Evolutionary conservation across 768 basidiomycete genomes (phyloP).

Genomic region (Mycena maculata): DNA sequence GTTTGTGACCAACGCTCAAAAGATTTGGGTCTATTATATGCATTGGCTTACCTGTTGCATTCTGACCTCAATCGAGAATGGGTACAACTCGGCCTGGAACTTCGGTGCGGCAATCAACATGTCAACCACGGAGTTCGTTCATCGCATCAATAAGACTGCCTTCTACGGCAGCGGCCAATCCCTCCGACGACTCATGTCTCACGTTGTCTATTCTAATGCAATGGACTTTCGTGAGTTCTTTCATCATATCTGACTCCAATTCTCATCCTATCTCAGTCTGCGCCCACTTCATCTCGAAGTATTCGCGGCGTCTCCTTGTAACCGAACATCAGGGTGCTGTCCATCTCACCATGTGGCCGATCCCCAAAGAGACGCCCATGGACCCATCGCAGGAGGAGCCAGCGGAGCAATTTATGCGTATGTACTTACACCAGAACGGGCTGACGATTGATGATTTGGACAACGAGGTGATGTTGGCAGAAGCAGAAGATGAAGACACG

Average conservation of each 20-base stretch:
- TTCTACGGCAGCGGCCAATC: background rate
- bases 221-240: background rate
- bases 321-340: background rate
- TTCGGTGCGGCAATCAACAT: background rate
- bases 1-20: background rate
- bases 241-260: background rate
- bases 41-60: background rate
- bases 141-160: background rate
- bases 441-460: background rate
- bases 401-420: background rate
- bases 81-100: background rate
- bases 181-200: background rate
- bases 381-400: background rate
- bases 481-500: no score
- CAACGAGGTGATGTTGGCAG: background rate
- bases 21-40: background rate
- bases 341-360: background rate
- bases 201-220: background rate
- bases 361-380: background rate
- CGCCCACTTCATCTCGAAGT: background rate
- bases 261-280: background rate
- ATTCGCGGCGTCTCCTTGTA: background rate
- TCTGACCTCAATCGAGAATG: background rate
- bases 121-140: background rate
- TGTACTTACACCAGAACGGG: background rate